phyloP scores from a whole-genome alignment of 495 filamentous ascomycete species.

The Cercophora newfieldiana region DNA sequence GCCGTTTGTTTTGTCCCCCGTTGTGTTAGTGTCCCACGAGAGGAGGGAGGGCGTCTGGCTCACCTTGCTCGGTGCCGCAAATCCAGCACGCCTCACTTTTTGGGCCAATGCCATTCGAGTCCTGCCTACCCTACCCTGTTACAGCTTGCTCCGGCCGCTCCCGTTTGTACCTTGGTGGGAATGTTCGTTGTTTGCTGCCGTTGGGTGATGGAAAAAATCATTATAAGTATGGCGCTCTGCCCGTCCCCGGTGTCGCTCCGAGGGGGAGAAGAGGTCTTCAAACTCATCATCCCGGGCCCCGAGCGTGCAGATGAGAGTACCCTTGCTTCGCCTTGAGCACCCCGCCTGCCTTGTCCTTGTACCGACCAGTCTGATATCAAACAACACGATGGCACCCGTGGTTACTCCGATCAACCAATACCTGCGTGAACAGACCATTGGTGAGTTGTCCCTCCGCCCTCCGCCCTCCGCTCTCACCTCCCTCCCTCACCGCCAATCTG shows the following conservation, averaged over 20 bases:
- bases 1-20: neutral
- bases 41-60: neutral
- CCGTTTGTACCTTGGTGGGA: neutral
- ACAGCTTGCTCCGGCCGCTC: neutral
- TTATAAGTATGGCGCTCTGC: neutral
- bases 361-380: neutral
- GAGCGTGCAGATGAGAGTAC: neutral
- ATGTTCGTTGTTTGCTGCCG: neutral
- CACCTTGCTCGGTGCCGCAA: neutral
- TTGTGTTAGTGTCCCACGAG: neutral
- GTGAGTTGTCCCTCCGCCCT: constrained; percentile 25
- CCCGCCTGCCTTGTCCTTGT: neutral
- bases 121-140: neutral
- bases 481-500: neutral
- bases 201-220: neutral
- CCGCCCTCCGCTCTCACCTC: no score
- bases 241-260: neutral
- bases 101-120: neutral
- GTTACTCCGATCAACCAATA: constrained; percentile 14
- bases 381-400: constrained; percentile 21
- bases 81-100: neutral
- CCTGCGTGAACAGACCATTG: constrained; percentile 24
- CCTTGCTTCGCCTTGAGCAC: neutral
- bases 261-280: neutral
- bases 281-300: neutral